phyloP scores from a whole-genome alignment of 257 asterid genomes.

The Handroanthus guayacan region DNA sequence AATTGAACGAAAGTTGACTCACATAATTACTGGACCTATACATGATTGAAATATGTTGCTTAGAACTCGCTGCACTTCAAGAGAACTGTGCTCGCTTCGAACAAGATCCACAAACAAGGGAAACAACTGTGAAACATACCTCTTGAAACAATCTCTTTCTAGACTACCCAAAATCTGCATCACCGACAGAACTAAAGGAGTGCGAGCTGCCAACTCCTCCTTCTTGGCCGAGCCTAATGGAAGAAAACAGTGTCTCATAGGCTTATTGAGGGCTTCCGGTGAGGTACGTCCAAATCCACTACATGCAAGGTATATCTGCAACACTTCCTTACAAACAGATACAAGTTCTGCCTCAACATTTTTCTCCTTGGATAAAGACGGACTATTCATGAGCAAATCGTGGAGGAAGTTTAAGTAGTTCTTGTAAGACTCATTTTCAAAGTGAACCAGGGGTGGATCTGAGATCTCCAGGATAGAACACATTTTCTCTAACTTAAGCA shows the following conservation, averaged over 20 bases:
- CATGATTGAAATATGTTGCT: slow-evolving; percentile 71
- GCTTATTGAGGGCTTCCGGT: slow-evolving; percentile 41
- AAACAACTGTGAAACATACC: slow-evolving; percentile 60
- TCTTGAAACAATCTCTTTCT: slow-evolving; percentile 60
- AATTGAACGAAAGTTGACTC: slow-evolving; percentile 30
- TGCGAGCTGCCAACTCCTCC: slow-evolving; percentile 91
- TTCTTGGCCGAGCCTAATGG: slow-evolving; percentile 91
- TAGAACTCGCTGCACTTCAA: slow-evolving; percentile 77
- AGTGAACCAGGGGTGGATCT: slow-evolving; percentile 90
- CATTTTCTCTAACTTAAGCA: slow-evolving; percentile 68
- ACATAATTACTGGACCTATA: slow-evolving; percentile 73
- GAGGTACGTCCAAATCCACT: slow-evolving; percentile 54
- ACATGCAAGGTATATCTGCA: slow-evolving; percentile 75
- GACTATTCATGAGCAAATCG: slow-evolving; percentile 58
- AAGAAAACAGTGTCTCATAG: slow-evolving; percentile 58
- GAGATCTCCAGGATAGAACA: slow-evolving; percentile 80
- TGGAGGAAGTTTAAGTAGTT: slow-evolving; percentile 70
- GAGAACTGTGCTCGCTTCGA: slow-evolving; percentile 90
- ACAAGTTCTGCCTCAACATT: slow-evolving; percentile 74
- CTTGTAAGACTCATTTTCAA: slow-evolving; percentile 86
- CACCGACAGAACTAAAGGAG: slow-evolving; percentile 68
- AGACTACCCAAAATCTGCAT: slow-evolving; percentile 67
- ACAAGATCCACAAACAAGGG: slow-evolving; percentile 84
- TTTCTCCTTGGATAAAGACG: slow-evolving; percentile 58
- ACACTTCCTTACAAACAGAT: slow-evolving; percentile 67